These are phyloP conservation scores for Pichia sp. DNA, from an alignment of 1,139 yeast genomes.

Conservation along the genomic window DNA sequence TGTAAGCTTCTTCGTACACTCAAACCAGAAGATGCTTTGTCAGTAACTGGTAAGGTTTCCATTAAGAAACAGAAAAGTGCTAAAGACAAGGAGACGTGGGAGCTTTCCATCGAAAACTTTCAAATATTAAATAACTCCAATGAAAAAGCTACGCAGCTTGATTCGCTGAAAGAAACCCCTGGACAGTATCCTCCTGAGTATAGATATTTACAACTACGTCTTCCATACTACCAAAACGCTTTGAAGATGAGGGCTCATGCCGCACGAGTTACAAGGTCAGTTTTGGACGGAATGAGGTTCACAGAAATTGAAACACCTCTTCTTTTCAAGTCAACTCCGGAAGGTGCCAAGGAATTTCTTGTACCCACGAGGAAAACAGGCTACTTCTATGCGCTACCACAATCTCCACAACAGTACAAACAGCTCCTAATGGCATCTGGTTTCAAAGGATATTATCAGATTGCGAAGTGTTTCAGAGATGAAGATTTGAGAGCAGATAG, in stretches of 20 bases:
- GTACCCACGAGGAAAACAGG: constrained; percentile 77
- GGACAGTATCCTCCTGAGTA: constrained; percentile 67
- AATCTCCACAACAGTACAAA: constrained; percentile 96
- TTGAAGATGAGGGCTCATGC: constrained; percentile 60
- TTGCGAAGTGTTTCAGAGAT: constrained; percentile 92
- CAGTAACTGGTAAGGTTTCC: constrained; percentile 55
- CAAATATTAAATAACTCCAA: constrained; percentile 64
- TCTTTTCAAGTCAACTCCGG: constrained; percentile 92
- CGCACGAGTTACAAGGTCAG: constrained; percentile 50
- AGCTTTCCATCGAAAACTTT: constrained; percentile 49
- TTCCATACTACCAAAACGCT: constrained; percentile 54
- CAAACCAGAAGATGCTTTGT: constrained; percentile 73
- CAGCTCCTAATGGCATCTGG: constrained; percentile 95
- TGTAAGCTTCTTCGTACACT: constrained; percentile 46
- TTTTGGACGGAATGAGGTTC: constrained; percentile 49
- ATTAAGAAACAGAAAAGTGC: constrained; percentile 32
- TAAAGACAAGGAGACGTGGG: constrained; percentile 38
- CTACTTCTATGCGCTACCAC: constrained; percentile 83
- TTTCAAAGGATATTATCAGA: constrained; percentile 75
- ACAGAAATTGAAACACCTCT: constrained; percentile 91
- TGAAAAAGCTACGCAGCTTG: constrained; percentile 64
- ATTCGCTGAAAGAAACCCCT: constrained; percentile 48
- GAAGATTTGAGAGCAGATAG: constrained; percentile 93
- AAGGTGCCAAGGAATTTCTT: constrained; percentile 93
- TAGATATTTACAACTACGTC: constrained; percentile 75